Evolutionary conservation across 371 early-diverging fungal genomes (phyloP).

Genomic region (Lichtheimia corymbifera): DNA sequence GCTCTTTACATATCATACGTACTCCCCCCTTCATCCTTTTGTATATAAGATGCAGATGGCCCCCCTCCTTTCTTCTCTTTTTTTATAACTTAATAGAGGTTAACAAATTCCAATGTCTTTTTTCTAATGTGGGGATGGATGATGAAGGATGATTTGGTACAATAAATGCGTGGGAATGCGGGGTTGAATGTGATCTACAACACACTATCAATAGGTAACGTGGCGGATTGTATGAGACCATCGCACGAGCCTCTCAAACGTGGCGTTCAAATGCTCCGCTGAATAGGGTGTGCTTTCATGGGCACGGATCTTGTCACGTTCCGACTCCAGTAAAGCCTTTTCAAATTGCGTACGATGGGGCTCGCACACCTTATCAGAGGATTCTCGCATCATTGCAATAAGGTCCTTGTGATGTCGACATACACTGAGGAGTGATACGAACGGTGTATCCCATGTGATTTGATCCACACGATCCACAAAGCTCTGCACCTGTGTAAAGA

Average conservation of each 20-base stretch:
- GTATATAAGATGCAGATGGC: not conserved
- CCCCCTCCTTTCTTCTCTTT: not conserved
- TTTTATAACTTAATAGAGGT: not conserved
- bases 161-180: not conserved
- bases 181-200: not conserved
- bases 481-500: slow-evolving; percentile 12
- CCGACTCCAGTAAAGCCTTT: slow-evolving; percentile 13
- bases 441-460: slow-evolving; percentile 17
- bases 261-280: slow-evolving; percentile 18
- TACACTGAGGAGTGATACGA: slow-evolving; percentile 7
- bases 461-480: slow-evolving; percentile 13
- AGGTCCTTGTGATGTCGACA: slow-evolving; percentile 10
- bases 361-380: slow-evolving; percentile 12
- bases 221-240: slow-evolving; percentile 18
- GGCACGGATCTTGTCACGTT: slow-evolving; percentile 11
- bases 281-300: slow-evolving; percentile 7
- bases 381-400: not conserved
- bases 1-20: not conserved
- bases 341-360: slow-evolving; percentile 14
- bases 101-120: too few species aligned
- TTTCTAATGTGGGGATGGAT: too few species aligned
- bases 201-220: not conserved
- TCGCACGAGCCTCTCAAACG: slow-evolving; percentile 14
- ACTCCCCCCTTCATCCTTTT: not conserved
- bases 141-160: not conserved